These are phyloP conservation scores for Hypoxylon sp. DNA, from an alignment of 2,329 filamentous ascomycete species.

Conservation along the genomic window DNA sequence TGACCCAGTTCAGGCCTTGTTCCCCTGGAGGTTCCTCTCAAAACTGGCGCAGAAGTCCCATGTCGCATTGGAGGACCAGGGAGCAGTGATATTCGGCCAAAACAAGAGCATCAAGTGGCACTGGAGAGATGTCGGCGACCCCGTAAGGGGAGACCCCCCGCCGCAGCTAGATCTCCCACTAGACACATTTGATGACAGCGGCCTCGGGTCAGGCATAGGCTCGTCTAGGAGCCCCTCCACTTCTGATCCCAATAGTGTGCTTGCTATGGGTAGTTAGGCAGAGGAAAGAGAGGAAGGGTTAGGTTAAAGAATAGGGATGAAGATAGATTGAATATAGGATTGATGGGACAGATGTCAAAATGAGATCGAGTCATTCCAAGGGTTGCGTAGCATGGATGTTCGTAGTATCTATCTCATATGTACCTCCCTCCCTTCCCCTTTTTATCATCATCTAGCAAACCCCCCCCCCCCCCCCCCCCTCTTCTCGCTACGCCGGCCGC, in stretches of 20 bases:
- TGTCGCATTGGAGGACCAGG: background rate
- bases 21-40: background rate
- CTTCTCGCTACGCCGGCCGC: background rate
- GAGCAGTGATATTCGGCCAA: conserved; percentile 18
- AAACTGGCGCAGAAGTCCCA: background rate
- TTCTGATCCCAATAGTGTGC: background rate
- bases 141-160: background rate
- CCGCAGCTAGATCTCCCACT: background rate
- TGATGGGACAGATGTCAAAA: too few species aligned
- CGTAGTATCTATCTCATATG: background rate
- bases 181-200: background rate
- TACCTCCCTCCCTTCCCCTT: background rate
- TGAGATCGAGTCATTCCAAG: too few species aligned
- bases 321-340: too few species aligned
- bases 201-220: background rate
- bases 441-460: too few species aligned
- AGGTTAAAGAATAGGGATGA: too few species aligned
- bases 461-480: background rate
- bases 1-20: conserved; percentile 20
- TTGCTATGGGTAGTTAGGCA: too few species aligned
- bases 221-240: background rate
- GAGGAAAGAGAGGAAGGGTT: too few species aligned
- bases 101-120: conserved; percentile 9
- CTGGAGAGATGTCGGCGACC: background rate
- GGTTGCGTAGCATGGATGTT: too few species aligned